Conservation (phyloP, 208 protist genomes). For the Willaertia magna region DNA sequence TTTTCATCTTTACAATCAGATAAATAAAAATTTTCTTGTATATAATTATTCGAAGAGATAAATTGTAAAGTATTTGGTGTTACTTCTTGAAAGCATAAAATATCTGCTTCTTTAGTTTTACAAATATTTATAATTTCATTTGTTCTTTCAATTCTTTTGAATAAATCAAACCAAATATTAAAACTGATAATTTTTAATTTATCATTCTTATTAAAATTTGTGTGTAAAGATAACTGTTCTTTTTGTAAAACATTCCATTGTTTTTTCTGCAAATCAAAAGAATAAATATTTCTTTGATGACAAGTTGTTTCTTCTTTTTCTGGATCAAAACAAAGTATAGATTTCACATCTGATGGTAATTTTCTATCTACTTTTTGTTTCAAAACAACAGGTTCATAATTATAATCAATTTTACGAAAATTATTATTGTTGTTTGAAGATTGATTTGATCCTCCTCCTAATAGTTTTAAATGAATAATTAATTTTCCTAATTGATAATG, state of each 20-base stretch:
- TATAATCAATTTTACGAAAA: background rate
- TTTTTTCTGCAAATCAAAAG: background rate
- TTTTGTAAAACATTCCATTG: background rate
- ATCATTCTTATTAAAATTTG: too few relatives aligned
- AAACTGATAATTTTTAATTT: background rate
- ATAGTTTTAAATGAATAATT: background rate
- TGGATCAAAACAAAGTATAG: background rate
- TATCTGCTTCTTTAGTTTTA: background rate
- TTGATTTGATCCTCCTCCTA: background rate
- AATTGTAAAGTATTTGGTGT: background rate
- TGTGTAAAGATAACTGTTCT: background rate
- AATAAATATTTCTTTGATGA: background rate
- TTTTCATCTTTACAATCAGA: background rate
- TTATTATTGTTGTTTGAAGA: background rate
- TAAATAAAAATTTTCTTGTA: background rate
- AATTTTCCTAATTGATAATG: too few relatives aligned
- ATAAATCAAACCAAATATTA: background rate
- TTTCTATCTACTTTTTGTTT: background rate
- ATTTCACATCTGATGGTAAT: background rate
- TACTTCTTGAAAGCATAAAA: background rate
- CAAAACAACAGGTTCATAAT: too few relatives aligned
- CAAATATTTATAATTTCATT: background rate
- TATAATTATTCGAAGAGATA: background rate
- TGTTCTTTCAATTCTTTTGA: background rate
- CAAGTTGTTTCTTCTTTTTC: background rate